These are phyloP conservation scores for Fusarium sp. DNA, from an alignment of 2,329 filamentous ascomycete species.

Conservation along the genomic window DNA sequence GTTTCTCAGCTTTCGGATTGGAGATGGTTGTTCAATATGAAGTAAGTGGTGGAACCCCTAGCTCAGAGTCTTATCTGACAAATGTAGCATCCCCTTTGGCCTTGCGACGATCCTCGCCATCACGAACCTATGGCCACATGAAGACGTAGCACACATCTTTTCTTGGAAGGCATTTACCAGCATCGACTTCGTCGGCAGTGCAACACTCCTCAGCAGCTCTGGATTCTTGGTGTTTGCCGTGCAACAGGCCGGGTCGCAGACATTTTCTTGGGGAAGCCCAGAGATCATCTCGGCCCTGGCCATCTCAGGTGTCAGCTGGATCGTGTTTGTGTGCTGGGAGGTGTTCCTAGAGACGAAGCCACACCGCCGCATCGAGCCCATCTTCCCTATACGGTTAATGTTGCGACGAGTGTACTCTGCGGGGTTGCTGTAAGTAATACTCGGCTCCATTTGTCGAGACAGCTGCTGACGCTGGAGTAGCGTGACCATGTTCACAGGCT, in stretches of 20 bases:
- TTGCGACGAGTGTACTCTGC: slow-evolving; percentile 62
- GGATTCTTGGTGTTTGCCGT: slow-evolving; percentile 67
- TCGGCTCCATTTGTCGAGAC: neutral
- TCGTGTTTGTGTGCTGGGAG: slow-evolving; percentile 65
- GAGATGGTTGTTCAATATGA: slow-evolving; percentile 72
- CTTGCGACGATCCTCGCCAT: slow-evolving; percentile 59
- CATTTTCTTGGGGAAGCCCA: slow-evolving; percentile 63
- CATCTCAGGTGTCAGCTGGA: slow-evolving; percentile 60
- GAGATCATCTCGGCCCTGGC: slow-evolving; percentile 62
- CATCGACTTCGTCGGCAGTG: slow-evolving; percentile 65
- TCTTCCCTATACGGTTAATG: slow-evolving; percentile 65
- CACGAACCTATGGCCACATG: slow-evolving; percentile 59
- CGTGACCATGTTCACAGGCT: slow-evolving; percentile 67
- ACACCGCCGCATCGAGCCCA: slow-evolving; percentile 59
- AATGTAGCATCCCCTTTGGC: slow-evolving; percentile 62
- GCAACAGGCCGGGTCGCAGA: slow-evolving; percentile 66
- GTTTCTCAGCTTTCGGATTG: slow-evolving; percentile 66
- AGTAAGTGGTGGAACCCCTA: slow-evolving; percentile 54
- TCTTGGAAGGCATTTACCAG: slow-evolving; percentile 57
- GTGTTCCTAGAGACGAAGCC: slow-evolving; percentile 54
- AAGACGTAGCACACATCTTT: slow-evolving; percentile 50
- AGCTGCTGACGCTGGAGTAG: slow-evolving; percentile 48
- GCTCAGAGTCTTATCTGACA: slow-evolving; percentile 17
- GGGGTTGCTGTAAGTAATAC: slow-evolving; percentile 59
- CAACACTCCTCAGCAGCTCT: slow-evolving; percentile 63